Conservation (phyloP, 108 stramenopile genomes). For the Skeletonema potamos region DNA sequence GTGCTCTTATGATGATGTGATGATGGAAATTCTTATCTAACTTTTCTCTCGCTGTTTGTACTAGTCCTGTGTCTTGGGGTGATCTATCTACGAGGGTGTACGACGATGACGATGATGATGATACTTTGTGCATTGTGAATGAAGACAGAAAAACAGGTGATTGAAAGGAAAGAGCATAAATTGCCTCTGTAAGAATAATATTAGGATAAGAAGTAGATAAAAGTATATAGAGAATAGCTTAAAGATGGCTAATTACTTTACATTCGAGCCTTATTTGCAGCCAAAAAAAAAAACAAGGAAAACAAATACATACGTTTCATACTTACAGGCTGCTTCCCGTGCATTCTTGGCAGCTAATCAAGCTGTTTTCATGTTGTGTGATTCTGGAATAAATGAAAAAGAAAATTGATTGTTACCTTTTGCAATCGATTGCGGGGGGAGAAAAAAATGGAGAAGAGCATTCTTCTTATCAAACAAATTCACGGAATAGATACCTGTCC, state of each 20-base stretch:
- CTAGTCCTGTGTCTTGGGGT: slow-evolving; percentile 40
- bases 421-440: neutral
- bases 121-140: neutral
- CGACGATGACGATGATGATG: slow-evolving; percentile 27
- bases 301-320: neutral
- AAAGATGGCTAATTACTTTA: neutral
- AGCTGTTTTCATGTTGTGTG: too few species aligned
- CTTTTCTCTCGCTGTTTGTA: neutral
- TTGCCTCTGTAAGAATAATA: neutral
- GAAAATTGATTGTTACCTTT: neutral
- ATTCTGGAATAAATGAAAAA: neutral
- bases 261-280: neutral
- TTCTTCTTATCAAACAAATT: neutral
- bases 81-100: slow-evolving; percentile 32
- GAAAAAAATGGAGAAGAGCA: neutral
- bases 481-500: neutral
- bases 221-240: neutral
- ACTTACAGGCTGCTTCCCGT: neutral
- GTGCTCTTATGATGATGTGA: neutral
- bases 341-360: too few species aligned
- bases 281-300: neutral
- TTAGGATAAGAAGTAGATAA: neutral
- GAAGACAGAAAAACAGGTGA: neutral
- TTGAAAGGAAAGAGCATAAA: neutral
- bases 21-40: neutral